These are phyloP conservation scores for Macrophomina pseudophaseolina DNA, from an alignment of 2,329 filamentous ascomycete genomes.

Conservation along the genomic window DNA sequence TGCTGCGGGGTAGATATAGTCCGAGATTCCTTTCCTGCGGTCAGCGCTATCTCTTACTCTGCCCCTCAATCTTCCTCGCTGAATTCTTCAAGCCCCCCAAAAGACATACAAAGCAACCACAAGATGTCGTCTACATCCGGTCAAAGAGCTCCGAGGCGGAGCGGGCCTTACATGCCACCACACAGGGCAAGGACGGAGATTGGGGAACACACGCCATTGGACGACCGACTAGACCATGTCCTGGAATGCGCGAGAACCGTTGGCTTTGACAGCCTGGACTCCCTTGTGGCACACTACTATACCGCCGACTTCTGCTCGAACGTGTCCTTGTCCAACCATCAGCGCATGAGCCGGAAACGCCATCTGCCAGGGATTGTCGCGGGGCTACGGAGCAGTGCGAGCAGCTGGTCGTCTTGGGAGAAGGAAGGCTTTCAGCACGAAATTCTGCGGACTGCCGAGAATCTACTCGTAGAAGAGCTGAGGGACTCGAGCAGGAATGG, in stretches of 20 bases:
- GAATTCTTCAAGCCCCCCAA: not conserved
- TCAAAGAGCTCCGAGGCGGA: not conserved
- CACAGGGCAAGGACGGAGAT: not conserved
- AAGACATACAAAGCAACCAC: not conserved
- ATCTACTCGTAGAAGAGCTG: not conserved
- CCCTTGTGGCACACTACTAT: slow-evolving; percentile 1
- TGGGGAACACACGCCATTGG: not conserved
- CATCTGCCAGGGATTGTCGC: slow-evolving; percentile 1
- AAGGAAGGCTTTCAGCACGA: slow-evolving; percentile 3
- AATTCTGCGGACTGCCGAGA: not conserved
- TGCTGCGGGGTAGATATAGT: not conserved
- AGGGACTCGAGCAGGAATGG: not conserved
- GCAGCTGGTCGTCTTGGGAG: not conserved
- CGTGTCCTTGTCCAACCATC: not conserved
- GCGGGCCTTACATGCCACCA: not conserved
- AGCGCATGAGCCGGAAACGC: slow-evolving; percentile 4
- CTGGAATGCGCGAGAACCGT: not conserved
- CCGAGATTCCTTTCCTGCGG: not conserved
- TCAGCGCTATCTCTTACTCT: not conserved
- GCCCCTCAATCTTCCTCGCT: not conserved
- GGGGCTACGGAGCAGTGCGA: not conserved
- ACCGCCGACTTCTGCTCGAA: slow-evolving; percentile 3
- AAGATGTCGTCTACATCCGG: not conserved
- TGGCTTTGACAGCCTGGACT: slow-evolving; percentile 1
- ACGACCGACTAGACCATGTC: slow-evolving; percentile 1